Conservation (phyloP, 345 rosid genomes). For the Lenwebbia sp. region DNA sequence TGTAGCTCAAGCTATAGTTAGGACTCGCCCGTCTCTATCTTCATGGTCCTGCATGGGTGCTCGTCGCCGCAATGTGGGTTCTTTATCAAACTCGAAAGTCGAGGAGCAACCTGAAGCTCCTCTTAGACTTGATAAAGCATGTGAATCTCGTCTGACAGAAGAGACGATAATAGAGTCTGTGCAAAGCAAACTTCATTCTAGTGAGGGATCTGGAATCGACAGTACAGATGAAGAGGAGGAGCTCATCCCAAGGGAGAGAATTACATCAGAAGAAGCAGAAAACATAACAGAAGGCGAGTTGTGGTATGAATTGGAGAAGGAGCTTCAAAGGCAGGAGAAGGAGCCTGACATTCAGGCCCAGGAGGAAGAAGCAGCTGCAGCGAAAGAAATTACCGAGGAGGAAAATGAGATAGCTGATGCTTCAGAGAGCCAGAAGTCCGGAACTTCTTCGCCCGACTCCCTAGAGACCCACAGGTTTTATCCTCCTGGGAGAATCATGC, state of each 20-base stretch:
- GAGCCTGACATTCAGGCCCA: conserved; percentile 41
- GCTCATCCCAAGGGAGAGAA: conserved; percentile 27
- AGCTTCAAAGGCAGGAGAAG: conserved; percentile 56
- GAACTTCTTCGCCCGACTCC: conserved; percentile 31
- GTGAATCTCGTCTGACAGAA: conserved; percentile 27
- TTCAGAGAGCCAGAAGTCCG: conserved; percentile 19
- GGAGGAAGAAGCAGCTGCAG: conserved; percentile 78
- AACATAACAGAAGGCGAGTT: conserved; percentile 61
- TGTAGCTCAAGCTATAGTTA: conserved; percentile 82
- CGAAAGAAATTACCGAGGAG: conserved; percentile 63
- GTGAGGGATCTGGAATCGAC: conserved; percentile 38
- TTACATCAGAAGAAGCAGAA: conserved; percentile 25
- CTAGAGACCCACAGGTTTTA: conserved; percentile 62
- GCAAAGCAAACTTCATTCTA: conserved; percentile 21
- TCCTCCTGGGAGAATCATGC: conserved; percentile 87
- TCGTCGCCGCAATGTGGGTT: conserved; percentile 49
- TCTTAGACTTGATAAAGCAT: conserved; percentile 26
- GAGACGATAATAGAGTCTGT: conserved; percentile 13
- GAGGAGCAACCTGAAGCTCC: conserved; percentile 42
- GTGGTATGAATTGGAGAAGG: conserved; percentile 84
- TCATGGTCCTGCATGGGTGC: conserved; percentile 97
- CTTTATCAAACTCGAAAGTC: conserved; percentile 25
- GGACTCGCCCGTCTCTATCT: conserved; percentile 63
- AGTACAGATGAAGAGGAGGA: conserved; percentile 66
- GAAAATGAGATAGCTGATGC: conserved; percentile 39